Evolutionary conservation across 73 alveolate genomes (phyloP).

Genomic region (Blepharisma stoltei): DNA sequence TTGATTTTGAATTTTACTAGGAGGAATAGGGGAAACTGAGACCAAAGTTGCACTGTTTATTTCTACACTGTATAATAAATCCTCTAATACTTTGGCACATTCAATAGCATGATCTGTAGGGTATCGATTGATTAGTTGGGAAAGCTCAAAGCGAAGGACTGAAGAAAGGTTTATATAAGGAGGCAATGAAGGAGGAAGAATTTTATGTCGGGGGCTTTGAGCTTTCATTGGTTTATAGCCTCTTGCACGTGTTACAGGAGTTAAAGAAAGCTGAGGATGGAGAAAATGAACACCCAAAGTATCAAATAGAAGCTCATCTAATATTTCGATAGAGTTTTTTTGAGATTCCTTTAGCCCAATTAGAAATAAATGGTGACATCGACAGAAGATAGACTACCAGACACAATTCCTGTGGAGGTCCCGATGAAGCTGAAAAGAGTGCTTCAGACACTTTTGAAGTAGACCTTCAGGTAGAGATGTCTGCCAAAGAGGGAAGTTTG

Average conservation of each 20-base stretch:
- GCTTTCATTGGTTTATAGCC: background rate
- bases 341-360: background rate
- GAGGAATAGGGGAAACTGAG: background rate
- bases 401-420: no score
- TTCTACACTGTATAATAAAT: background rate
- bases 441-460: no score
- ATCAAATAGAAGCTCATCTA: background rate
- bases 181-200: background rate
- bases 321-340: background rate
- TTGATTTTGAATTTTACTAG: background rate
- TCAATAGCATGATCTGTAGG: conserved; percentile 5
- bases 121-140: background rate
- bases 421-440: no score
- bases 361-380: no score
- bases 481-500: no score
- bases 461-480: no score
- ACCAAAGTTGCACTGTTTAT: background rate
- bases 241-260: conserved; percentile 5
- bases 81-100: conserved; percentile 12
- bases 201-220: background rate
- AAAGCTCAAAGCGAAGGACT: background rate
- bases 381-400: no score
- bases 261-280: background rate
- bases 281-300: conserved; percentile 10
- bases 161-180: background rate